Base-by-base conservation (phyloP, 2,329 filamentous ascomycete genomes). In the Allantophomopsis cytisporea region DNA sequence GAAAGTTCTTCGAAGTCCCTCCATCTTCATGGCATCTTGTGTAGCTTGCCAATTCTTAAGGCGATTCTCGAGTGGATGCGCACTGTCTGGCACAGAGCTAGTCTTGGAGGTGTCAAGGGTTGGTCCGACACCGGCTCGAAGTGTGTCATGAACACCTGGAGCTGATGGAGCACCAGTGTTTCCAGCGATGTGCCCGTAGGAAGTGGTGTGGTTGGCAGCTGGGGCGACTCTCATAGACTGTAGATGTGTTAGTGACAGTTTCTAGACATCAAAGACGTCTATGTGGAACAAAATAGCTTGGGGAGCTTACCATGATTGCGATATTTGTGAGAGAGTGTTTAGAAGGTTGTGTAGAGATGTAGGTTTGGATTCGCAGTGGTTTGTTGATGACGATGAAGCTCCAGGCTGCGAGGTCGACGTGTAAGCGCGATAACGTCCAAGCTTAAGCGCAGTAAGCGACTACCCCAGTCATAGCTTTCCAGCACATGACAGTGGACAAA, bases 151-250 rank as follows among this genome's bases (percentile, higher is more conserved):
- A 47, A 96, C 71, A 50, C 89, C 89, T 0, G 88, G 88, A 13
- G 87, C 89, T 1, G 89, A 95, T 50, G 91, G 91, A 4, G 91
- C 91, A 41, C 74, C 76, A 48, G 70, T 72, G 56, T 71, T 60
- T 42, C 69, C 52, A 51, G 51, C 53, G 50, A 69, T 64, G 65
- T 83, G 80, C 54, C 68, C 70, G 64, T 75, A 80, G 57, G 73
- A 70, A 50, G 69, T 74, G 52, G 76, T 63, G 68, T 89, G 75
- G 50, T 67, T 57, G 53, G 77, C 62, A 44, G 76, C 60, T 57
- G 91, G 91, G 50, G 85, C 76, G 65, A 98, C 83, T 65, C 87
- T 86, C 73, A 96, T 83, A 56, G 85, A 82, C 84, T 93, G 60
- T 36, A 43, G 37, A 42, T 37, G 38, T 42, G 39, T 34, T 38